Conservation (phyloP, 2,329 filamentous ascomycete genomes). For the Penicillium corylophilum region DNA sequence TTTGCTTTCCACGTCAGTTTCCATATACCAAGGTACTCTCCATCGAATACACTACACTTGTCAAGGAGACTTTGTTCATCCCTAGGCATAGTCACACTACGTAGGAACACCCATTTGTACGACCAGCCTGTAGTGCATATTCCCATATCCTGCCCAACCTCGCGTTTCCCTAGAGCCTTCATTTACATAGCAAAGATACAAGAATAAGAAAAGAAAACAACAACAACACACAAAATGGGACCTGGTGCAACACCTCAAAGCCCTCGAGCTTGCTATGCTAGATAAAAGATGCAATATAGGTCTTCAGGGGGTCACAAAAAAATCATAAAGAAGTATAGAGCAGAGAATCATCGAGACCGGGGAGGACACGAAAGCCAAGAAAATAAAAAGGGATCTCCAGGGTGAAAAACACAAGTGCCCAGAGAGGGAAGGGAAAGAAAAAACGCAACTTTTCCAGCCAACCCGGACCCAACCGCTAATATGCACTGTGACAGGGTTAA, state of each 20-base stretch:
- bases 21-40: too few species aligned
- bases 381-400: background rate
- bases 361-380: conserved; percentile 7
- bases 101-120: background rate
- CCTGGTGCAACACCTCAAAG: conserved; percentile 19
- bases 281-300: conserved; percentile 26
- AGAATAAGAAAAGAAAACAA: conserved; percentile 12
- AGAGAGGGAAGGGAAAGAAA: conserved; percentile 30
- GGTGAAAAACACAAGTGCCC: conserved; percentile 20
- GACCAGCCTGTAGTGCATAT: background rate
- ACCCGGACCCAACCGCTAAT: conserved; percentile 40
- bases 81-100: background rate
- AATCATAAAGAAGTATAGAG: conserved; percentile 21
- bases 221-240: conserved; percentile 12
- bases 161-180: background rate
- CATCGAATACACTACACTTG: too few species aligned
- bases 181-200: conserved; percentile 1
- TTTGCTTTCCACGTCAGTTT: too few species aligned
- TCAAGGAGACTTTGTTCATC: background rate
- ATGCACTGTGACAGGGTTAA: conserved; percentile 38
- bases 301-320: conserved; percentile 12
- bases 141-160: background rate
- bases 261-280: conserved; percentile 41
- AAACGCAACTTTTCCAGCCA: conserved; percentile 37
- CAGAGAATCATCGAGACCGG: conserved; percentile 22